phyloP scores from a whole-genome alignment of 192 early-diverging fungal species.

The Phlyctochytrium bullatum region DNA sequence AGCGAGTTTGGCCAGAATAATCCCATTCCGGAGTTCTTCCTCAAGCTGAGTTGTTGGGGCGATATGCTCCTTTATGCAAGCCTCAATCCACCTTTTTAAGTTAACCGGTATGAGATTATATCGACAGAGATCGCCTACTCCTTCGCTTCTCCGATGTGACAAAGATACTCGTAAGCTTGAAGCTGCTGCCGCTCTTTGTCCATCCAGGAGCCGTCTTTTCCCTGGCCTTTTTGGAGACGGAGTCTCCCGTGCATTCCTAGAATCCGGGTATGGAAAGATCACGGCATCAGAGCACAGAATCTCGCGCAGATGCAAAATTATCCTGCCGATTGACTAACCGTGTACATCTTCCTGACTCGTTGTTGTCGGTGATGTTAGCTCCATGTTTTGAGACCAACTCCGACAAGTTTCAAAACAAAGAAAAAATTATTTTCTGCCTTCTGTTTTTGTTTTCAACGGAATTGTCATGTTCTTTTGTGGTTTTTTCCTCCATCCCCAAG shows the following conservation, averaged over 20 bases:
- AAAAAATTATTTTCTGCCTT: too few species aligned
- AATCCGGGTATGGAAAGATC: not conserved
- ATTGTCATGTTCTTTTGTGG: not conserved
- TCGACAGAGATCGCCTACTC: conserved; percentile 60
- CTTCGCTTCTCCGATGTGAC: conserved; percentile 98
- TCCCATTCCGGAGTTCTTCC: conserved; percentile 90
- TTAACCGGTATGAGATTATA: conserved; percentile 1
- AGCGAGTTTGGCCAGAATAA: conserved; percentile 87
- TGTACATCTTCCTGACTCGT: too few species aligned
- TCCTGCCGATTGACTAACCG: too few species aligned
- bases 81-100: conserved; percentile 87
- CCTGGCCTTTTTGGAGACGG: conserved; percentile 19
- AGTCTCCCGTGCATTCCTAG: conserved; percentile 12
- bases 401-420: too few species aligned
- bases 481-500: too few species aligned
- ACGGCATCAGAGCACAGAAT: too few species aligned
- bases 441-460: not conserved
- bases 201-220: conserved; percentile 68
- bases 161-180: conserved; percentile 98
- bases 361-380: too few species aligned
- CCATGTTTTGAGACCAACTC: too few species aligned
- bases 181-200: conserved; percentile 84
- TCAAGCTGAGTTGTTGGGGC: conserved; percentile 76
- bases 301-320: too few species aligned
- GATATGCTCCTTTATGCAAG: conserved; percentile 81